Conservation (phyloP, 139 green algal genomes). For the Dunaliella primolecta region DNA sequence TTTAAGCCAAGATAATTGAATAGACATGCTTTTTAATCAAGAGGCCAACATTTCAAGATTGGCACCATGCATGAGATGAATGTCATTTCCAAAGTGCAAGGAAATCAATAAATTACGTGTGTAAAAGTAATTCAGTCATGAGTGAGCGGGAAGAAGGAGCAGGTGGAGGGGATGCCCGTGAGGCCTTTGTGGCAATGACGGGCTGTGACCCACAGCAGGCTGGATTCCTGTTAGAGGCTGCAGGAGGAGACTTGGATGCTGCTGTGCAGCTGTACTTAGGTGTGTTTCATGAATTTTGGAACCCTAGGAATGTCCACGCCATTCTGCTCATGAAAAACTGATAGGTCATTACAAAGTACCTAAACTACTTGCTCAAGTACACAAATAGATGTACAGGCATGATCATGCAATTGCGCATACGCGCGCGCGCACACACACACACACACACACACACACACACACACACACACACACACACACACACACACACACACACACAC, state of each 20-base stretch:
- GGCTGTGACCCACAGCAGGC: slow-evolving; percentile 21
- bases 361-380: background rate
- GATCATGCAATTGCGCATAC: background rate
- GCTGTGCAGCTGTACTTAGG: slow-evolving; percentile 51
- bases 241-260: slow-evolving; percentile 17
- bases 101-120: no score
- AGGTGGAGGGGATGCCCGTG: no score
- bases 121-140: background rate
- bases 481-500: no score
- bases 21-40: no score
- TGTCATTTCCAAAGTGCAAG: no score
- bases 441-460: background rate
- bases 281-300: slow-evolving; percentile 25
- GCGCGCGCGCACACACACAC: background rate
- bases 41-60: no score
- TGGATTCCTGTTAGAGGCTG: slow-evolving; percentile 23
- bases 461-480: no score
- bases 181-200: background rate
- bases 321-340: background rate
- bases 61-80: no score
- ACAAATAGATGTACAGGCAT: background rate
- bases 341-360: background rate
- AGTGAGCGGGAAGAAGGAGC: no score
- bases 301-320: background rate
- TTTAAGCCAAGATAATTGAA: no score